Conservation (phyloP, 164 flowering plant species). For the Vitis vinifera region ASM3070453v1 NC_081808.1:20406001-20406500, state of each 20-base stretch:
- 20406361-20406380: not conserved
- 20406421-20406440: slow-evolving; percentile 8
- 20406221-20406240: slow-evolving; percentile 44
- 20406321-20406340: not conserved
- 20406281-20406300: not conserved
- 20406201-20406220: slow-evolving; percentile 56
- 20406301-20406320: not conserved
- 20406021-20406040: not conserved
- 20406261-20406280: not conserved
- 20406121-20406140: not conserved
- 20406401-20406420: slow-evolving; percentile 44
- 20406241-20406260: slow-evolving; percentile 23
- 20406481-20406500: slow-evolving; percentile 27
- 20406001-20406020: not conserved
- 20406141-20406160: slow-evolving; percentile 51
- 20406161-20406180: slow-evolving; percentile 51
- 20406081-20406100: not conserved
- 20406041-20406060: not conserved
- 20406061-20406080: not conserved
- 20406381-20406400: slow-evolving; percentile 42
- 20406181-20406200: slow-evolving; percentile 49
- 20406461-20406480: slow-evolving; percentile 27
- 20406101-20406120: not conserved
- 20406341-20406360: too few species aligned
- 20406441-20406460: slow-evolving; percentile 33